Base-by-base conservation (phyloP, 2,329 filamentous ascomycete species). In the Hymenoscyphus linearis region DNA sequence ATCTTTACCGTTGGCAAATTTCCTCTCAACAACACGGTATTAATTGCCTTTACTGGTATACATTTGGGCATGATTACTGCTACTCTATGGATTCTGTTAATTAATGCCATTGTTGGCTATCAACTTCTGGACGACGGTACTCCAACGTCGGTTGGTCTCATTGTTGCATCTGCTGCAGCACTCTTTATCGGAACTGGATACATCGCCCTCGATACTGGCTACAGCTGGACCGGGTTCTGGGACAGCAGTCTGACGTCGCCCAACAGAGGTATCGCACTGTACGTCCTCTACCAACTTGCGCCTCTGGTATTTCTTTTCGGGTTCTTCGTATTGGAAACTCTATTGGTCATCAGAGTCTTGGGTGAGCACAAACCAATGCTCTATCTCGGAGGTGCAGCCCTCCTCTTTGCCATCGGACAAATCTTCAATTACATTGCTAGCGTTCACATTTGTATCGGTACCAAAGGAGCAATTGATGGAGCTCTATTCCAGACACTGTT, bases 401-500 rank as follows among this genome's bases (percentile, higher is more conserved):
- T 98, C 2, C 81, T 96, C 16, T 99, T 99, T 73, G 92, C 91
- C 27, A 83, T 96, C 61, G 93, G 92, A 18, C 95, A 99, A 73
- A 84, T 99, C 66, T 99, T 99, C 83, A 91, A 96, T 78, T 99
- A 96, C 74, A 89, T 93, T 61, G 83, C 96, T 76, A 98, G 93
- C 79, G 84, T 87, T 14, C 88, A 96, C 74, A 91, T 99, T 64
- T 99, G 95, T 80, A 81, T 87, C 25, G 91, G 91, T 52, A 90
- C 92, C 0, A 73, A 80, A 50, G 91, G 92, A 67, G 92, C 90
- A 74, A 96, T 99, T 72, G 93, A 99, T 72, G 95, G 95, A 56
- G 86, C 93, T 5, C 77, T 99, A 0, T 99, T 99, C 75, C 85
- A 97, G 75, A 96, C 93, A 0, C 79, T 98, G 6, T 98, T 99